Evolutionary conservation across 176 grass and related monocot species (phyloP).

Genomic region (Thinopyrum elongatum): DNA sequence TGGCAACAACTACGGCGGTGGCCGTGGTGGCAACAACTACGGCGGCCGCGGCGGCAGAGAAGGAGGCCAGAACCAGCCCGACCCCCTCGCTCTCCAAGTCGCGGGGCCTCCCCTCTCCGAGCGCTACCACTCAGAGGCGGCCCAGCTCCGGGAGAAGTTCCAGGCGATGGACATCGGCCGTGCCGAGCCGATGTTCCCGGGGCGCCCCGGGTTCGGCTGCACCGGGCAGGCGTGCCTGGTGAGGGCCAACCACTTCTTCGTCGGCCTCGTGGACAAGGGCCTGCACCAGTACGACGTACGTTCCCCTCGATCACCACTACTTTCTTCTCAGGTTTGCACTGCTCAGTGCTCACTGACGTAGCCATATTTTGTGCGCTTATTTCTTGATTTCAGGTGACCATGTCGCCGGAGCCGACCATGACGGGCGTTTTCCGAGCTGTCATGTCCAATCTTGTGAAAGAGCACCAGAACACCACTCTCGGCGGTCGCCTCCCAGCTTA

Average conservation of each 20-base stretch:
- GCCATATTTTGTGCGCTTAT: neutral
- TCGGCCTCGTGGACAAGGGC: conserved; percentile 45
- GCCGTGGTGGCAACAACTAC: neutral
- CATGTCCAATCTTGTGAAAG: conserved; percentile 40
- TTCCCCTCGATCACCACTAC: neutral
- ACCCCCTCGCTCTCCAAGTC: conserved; percentile 24
- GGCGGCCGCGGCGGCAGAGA: neutral
- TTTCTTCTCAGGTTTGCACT: neutral
- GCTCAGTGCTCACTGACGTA: neutral
- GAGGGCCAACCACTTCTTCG: conserved; percentile 74
- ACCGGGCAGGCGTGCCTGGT: neutral
- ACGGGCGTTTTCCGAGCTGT: conserved; percentile 30
- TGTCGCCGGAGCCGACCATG: conserved; percentile 32
- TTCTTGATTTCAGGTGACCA: conserved; percentile 41
- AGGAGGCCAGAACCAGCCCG: neutral
- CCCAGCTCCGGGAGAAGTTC: neutral
- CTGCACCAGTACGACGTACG: conserved; percentile 66
- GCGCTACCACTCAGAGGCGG: neutral
- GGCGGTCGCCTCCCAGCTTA: conserved; percentile 44
- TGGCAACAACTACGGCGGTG: neutral
- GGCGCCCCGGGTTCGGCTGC: conserved; percentile 37
- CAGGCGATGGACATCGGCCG: conserved; percentile 10
- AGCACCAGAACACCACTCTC: conserved; percentile 31
- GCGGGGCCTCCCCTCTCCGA: conserved; percentile 8
- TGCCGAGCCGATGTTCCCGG: conserved; percentile 23